Base-by-base conservation (phyloP, 371 early-diverging fungal species). In the Fennellomyces sp. region DNA sequence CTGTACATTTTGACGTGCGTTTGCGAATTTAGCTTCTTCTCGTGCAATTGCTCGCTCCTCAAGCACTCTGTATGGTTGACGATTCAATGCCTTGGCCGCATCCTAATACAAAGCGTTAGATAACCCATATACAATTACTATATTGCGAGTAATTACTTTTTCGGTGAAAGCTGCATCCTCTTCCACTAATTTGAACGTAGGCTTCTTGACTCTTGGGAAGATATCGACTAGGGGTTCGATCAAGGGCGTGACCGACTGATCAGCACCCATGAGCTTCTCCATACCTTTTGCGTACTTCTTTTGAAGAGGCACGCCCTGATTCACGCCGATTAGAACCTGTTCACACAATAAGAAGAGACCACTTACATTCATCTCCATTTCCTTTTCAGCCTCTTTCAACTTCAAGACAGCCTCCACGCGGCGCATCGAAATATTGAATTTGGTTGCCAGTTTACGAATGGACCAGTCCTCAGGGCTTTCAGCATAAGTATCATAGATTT, bases 401-500 rank as follows among this genome's bases (percentile, higher is more conserved):
- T 89, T 85, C 55, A 97, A 72, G 54, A 97, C 88, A n/a, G 95
- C 97, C 73, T 94, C 90, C 6, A 92, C 87, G 48, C 97, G 87
- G 60, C 86, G 88, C 65, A 96, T 86, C 13, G 96, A 92, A 8
- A 96, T 63, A n/a, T 74, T 72, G 70, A 79, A 91, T 50, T 85
- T 78, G 12, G 78, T 82, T 15, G 92, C 95, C 52, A 96, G 82
- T 38, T 84, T 68, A 33, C 94, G 85, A 27, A 93, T 89, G 5
- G 94, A 88, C 81, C 82, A 78, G 23, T 60, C 71, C 33, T 73
- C 72, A 8, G 91, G 85, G 60, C 90, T 85, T 2, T 70, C 57
- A 36, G 63, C 54, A 68, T 88, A 93, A 27, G 73, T 60, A n/a
- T 78, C 65, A 77, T 90, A 96, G 29, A 97, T 90, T 56, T 86